Conservation (phyloP, 1,139 yeast species). For the Geotrichum cucujoidarum region DNA sequence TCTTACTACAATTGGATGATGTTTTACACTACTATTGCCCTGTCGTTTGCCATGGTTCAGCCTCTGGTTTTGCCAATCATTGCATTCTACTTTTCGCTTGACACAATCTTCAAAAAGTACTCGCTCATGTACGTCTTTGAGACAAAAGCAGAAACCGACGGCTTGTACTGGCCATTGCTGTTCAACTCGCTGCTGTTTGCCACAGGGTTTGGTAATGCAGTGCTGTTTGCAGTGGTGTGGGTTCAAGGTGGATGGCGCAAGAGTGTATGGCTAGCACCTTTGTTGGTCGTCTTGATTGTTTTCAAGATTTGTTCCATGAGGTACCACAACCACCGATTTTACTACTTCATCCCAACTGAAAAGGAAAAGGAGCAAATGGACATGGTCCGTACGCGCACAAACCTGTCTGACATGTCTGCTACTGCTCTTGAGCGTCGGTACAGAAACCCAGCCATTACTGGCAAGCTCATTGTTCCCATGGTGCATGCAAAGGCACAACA, state of each 20-base stretch:
- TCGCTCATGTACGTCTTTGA: slow-evolving; percentile 37
- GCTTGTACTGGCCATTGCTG: slow-evolving; percentile 39
- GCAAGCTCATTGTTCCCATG: slow-evolving; percentile 35
- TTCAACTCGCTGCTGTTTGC: slow-evolving; percentile 38
- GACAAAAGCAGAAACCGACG: slow-evolving; percentile 41
- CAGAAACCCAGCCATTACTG: slow-evolving; percentile 34
- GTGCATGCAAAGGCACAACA: slow-evolving; percentile 33
- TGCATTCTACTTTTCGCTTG: slow-evolving; percentile 34
- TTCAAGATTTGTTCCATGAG: slow-evolving; percentile 32
- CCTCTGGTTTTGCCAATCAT: slow-evolving; percentile 39
- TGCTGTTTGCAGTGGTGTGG: slow-evolving; percentile 39
- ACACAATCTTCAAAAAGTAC: slow-evolving; percentile 37
- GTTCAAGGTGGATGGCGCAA: slow-evolving; percentile 37
- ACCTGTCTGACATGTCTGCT: slow-evolving; percentile 22
- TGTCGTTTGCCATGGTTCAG: slow-evolving; percentile 40
- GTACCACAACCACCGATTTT: slow-evolving; percentile 28
- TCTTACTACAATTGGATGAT: slow-evolving; percentile 37
- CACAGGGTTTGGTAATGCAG: slow-evolving; percentile 37
- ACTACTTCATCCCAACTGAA: slow-evolving; percentile 32
- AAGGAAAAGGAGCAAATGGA: slow-evolving; percentile 25
- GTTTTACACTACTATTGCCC: slow-evolving; percentile 39
- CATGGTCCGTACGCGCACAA: slow-evolving; percentile 14
- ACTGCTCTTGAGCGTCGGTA: slow-evolving; percentile 29
- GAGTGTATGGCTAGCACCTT: slow-evolving; percentile 36
- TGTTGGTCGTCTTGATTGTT: slow-evolving; percentile 30